Percentiles rank a stretch among this genome's conserved stretches.
These are phyloP conservation scores for Bacterosira constricta DNA, from an alignment of 108 stramenopile species.

Conservation along the genomic window DNA sequence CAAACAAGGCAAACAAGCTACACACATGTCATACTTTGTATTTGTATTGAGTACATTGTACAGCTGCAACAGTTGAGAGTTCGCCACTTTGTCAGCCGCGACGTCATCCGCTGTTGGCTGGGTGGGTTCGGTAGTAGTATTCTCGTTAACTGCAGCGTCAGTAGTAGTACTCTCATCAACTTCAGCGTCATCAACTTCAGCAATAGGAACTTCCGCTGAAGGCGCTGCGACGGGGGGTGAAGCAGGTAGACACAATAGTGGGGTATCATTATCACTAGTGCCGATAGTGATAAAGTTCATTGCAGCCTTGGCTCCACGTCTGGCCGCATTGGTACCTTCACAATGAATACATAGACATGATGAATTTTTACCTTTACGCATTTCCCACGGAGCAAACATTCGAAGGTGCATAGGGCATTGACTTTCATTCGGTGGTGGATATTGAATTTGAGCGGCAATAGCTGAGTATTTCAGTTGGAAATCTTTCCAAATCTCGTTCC, in stretches of 20 bases:
- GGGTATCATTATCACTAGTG: too few species aligned
- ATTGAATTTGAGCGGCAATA: too few species aligned
- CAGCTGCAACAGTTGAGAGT: neutral
- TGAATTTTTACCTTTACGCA: neutral
- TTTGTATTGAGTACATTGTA: neutral
- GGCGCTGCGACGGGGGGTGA: too few species aligned
- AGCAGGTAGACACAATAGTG: too few species aligned
- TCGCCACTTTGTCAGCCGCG: neutral
- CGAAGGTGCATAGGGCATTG: too few species aligned
- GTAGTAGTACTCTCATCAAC: neutral
- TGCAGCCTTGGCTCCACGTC: neutral
- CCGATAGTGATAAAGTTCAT: neutral
- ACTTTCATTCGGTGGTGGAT: too few species aligned
- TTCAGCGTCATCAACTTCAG: neutral
- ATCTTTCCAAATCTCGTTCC: too few species aligned
- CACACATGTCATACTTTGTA: conserved; percentile 2
- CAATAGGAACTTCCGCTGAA: too few species aligned
- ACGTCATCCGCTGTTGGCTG: neutral
- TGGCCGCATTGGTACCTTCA: neutral
- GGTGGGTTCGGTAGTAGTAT: neutral
- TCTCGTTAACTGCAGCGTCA: neutral
- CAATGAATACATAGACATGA: neutral
- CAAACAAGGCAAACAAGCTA: conserved; percentile 3
- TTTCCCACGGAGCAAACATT: neutral
- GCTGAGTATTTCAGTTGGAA: too few species aligned